Percentiles rank a stretch among this genome's conserved stretches.
These are phyloP conservation scores for Colletotrichum neosansevieriae DNA, from an alignment of 2,329 filamentous ascomycete genomes.

Conservation along the genomic window DNA sequence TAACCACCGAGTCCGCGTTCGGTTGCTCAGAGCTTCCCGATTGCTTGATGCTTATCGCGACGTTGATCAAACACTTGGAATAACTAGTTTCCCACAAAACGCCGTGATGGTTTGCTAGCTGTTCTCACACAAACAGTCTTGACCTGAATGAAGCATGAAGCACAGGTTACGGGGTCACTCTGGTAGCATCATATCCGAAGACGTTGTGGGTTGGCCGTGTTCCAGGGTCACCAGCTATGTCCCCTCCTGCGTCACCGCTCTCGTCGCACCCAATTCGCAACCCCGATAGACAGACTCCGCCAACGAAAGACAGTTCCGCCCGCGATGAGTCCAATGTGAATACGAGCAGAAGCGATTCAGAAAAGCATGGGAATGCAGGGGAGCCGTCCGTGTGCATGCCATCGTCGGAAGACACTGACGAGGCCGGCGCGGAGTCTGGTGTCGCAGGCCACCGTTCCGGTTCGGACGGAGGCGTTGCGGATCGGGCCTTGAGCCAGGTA, in stretches of 20 bases:
- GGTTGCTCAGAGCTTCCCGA: background rate
- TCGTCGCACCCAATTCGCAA: constrained; percentile 5
- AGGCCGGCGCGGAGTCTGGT: background rate
- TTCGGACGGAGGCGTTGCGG: constrained; percentile 44
- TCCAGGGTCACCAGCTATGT: background rate
- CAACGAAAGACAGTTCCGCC: background rate
- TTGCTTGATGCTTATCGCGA: background rate
- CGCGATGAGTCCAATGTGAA: background rate
- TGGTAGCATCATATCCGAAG: background rate
- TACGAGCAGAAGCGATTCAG: background rate
- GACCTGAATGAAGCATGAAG: background rate
- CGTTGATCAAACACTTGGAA: background rate
- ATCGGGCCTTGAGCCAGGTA: constrained; percentile 55
- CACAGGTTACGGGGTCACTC: background rate
- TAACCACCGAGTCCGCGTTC: background rate
- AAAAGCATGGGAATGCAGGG: background rate
- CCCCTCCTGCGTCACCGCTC: background rate
- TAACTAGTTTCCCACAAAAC: background rate
- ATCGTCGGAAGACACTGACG: constrained; percentile 7
- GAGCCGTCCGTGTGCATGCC: background rate
- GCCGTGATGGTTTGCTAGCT: background rate
- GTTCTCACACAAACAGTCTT: background rate
- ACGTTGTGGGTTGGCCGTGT: background rate
- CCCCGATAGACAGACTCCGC: constrained; percentile 8
- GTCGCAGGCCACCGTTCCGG: constrained; percentile 7